Percentiles rank a stretch among this genome's conserved stretches.
phyloP scores from a whole-genome alignment of 169 alveolate species.

The Plasmodium cynomolgi region DNA sequence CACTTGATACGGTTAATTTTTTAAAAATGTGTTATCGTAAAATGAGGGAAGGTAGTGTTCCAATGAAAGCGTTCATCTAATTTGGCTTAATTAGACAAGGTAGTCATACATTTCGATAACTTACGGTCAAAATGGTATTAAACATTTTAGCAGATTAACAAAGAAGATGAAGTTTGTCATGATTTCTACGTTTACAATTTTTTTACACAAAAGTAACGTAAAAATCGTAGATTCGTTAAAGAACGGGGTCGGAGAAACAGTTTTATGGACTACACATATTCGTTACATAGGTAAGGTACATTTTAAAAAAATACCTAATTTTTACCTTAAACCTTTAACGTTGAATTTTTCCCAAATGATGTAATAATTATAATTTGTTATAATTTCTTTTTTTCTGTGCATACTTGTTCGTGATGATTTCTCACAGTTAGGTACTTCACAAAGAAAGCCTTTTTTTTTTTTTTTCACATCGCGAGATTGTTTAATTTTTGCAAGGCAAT shows the following conservation, averaged over 20 bases:
- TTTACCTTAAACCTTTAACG: not conserved
- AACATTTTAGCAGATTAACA: not conserved
- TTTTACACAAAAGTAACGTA: not conserved
- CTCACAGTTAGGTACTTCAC: not conserved
- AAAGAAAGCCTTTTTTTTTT: not conserved
- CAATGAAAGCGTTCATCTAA: not conserved
- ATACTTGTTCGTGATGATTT: not conserved
- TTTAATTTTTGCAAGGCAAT: not conserved
- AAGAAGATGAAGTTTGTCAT: not conserved
- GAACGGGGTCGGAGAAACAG: not conserved
- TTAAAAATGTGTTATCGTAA: not conserved
- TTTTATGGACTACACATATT: not conserved
- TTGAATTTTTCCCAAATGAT: not conserved
- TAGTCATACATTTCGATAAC: not conserved
- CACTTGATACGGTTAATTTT: not conserved
- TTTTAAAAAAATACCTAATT: not conserved
- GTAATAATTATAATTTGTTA: not conserved
- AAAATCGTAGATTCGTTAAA: not conserved
- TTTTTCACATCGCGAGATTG: not conserved
- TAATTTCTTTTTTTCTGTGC: not conserved
- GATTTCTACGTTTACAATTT: not conserved
- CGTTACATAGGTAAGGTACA: not conserved
- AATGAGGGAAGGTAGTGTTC: not conserved
- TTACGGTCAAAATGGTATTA: not conserved
- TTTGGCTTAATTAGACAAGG: not conserved